A percentile compares a stretch with the other conserved stretches of the same genome.
phyloP scores from a whole-genome alignment of 768 basidiomycete genomes.

The Lactarius pseudohatsudake region DNA sequence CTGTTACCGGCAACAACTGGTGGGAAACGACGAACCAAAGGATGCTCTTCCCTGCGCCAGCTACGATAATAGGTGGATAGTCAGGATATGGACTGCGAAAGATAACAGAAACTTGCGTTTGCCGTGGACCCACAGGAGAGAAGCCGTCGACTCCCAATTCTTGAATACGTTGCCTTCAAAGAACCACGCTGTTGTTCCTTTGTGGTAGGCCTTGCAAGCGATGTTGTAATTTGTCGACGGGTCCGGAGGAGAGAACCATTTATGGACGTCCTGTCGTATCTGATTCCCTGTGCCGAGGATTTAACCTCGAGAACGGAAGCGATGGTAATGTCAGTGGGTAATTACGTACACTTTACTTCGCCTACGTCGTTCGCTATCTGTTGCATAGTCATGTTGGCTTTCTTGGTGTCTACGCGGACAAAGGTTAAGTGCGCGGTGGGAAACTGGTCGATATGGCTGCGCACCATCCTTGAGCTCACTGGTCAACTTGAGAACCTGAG shows the following conservation, averaged over 20 bases:
- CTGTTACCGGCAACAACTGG: neutral
- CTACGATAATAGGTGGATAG: neutral
- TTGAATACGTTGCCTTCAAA: neutral
- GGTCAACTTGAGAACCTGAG: neutral
- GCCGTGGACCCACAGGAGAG: neutral
- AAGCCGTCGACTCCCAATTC: neutral
- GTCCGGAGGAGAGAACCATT: neutral
- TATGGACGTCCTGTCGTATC: neutral
- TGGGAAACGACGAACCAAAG: neutral
- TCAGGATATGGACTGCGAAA: neutral
- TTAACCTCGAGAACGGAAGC: neutral
- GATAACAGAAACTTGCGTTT: neutral
- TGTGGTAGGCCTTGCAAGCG: neutral
- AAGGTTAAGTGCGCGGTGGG: neutral
- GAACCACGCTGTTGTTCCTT: neutral
- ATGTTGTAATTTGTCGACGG: neutral
- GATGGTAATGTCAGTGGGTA: neutral
- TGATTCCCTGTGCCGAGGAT: neutral
- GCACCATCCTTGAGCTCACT: neutral
- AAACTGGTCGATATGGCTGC: neutral
- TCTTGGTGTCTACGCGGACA: neutral
- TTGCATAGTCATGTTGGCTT: neutral
- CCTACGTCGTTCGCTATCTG: neutral
- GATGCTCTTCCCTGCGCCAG: neutral
- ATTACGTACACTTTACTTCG: neutral